Percentiles rank a stretch among this genome's conserved stretches.
Evolutionary conservation across 768 basidiomycete genomes (phyloP).

Genomic region (Kwoniella botswanensis): DNA sequence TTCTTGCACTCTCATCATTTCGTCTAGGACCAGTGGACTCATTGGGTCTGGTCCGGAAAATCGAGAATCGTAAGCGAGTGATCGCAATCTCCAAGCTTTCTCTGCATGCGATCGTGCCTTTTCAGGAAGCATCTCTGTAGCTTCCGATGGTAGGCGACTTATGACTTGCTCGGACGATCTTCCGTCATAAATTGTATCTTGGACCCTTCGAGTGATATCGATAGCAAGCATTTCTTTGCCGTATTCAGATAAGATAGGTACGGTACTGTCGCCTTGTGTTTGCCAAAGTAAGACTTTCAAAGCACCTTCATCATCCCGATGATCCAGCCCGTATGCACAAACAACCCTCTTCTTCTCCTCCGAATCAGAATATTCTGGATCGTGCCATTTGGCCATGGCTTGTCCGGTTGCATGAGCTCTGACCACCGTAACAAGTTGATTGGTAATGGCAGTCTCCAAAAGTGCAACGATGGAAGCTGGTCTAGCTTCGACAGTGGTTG

Average conservation of each 20-base stretch:
- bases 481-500: not conserved
- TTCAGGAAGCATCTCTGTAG: not conserved
- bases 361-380: not conserved
- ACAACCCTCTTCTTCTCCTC: not conserved
- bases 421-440: not conserved
- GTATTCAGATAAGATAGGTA: not conserved
- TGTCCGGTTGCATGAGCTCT: not conserved
- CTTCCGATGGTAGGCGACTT: not conserved
- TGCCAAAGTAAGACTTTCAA: not conserved
- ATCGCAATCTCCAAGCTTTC: not conserved
- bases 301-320: not conserved
- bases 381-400: not conserved
- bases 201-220: not conserved
- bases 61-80: not conserved
- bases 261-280: accelerated
- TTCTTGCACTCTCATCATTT: too few relatives aligned
- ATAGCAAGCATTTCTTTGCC: not conserved
- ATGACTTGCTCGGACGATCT: accelerated
- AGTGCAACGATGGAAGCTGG: not conserved
- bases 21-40: too few relatives aligned
- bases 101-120: not conserved
- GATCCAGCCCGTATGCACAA: not conserved
- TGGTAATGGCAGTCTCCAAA: not conserved
- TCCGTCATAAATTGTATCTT: not conserved
- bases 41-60: too few relatives aligned